phyloP scores from a whole-genome alignment of 495 filamentous ascomycete species.

The Aspergillus nanangensis region DNA sequence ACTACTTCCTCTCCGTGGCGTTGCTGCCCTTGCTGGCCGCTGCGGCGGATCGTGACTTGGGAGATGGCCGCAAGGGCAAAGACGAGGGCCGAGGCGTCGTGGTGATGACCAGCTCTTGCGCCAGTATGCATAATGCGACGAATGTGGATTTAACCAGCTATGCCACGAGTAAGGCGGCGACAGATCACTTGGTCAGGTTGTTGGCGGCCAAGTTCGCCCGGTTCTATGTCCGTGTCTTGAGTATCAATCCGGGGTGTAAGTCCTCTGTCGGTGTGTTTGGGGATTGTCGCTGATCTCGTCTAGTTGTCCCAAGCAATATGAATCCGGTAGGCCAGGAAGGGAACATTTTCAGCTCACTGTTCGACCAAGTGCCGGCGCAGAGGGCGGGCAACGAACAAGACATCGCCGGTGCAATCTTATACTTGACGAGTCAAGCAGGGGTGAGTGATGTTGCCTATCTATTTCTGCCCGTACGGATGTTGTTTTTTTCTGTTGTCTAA shows the following conservation, averaged over 20 bases:
- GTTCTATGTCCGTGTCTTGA: constrained; percentile 38
- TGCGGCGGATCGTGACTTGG: constrained; percentile 14
- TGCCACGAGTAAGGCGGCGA: constrained; percentile 40
- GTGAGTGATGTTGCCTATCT: too few relatives aligned
- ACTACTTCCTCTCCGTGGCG: constrained; percentile 40
- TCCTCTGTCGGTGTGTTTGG: background rate
- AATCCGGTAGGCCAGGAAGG: constrained; percentile 39
- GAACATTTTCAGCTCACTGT: constrained; percentile 39
- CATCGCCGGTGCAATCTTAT: constrained; percentile 37
- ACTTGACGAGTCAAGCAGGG: constrained; percentile 36
- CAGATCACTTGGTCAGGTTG: constrained; percentile 39
- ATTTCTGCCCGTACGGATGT: too few relatives aligned
- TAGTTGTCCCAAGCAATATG: constrained; percentile 45
- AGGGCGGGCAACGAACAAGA: constrained; percentile 33
- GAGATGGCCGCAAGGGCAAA: constrained; percentile 14
- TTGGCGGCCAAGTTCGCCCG: constrained; percentile 37
- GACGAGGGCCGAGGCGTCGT: constrained; percentile 37
- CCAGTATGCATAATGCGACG: constrained; percentile 44
- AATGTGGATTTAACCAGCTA: constrained; percentile 45
- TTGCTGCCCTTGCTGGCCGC: constrained; percentile 34
- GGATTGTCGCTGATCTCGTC: background rate
- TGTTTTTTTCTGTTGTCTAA: background rate
- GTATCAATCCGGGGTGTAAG: constrained; percentile 44
- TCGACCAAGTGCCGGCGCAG: constrained; percentile 40
- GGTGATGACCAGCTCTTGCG: constrained; percentile 38